Evolutionary conservation across 345 rosid genomes (phyloP), one percentile per base, ranked within the genome.

Genomic region (Salix arbutifolia): DNA sequence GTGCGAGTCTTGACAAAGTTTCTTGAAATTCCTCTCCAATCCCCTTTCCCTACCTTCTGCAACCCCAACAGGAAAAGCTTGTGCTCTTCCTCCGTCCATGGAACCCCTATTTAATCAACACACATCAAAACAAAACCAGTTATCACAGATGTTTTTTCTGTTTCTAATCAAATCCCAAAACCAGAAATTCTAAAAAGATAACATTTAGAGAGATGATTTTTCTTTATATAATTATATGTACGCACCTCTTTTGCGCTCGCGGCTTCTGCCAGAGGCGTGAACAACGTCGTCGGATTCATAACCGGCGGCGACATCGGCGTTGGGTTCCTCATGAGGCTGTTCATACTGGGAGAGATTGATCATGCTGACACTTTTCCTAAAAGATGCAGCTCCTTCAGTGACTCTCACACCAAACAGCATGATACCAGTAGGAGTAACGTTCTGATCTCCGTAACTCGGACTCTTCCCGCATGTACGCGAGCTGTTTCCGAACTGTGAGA

Each of bases 31-130:
- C 96, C 94, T 82, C 94, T 86, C 96, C 96, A 91, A 64, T 91
- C 92, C 50, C 96, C 96, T 85, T 91, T 90, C 5, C 96, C 96
- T 0, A 91, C 92, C 75, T 83, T 88, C 83, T 90, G 88, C 48
- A 91, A 70, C 48, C 96, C 96, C 23, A 89, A 65, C 78, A 91
- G 73, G 73, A 91, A 91, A 30, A 88, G 67, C 67, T 85, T 86
- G 75, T 91, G 96, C 50, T 91, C 96, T 16, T 91, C 96, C 79
- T 91, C 94, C 53, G 94, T 88, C 96, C 96, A 91, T 21, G 97
- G 94, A 72, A 89, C 91, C 33, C 97, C 97, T 91, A 64, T 0
- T 56, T n/a, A 69, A 6, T 46, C 4, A 42, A 74, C 6, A n/a
- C 17, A 12, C 2, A 46, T 42, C 26, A 23, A 56, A 56, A 9